phyloP scores from a whole-genome alignment of 148 eudicot species.

The Silene latifolia region DNA sequence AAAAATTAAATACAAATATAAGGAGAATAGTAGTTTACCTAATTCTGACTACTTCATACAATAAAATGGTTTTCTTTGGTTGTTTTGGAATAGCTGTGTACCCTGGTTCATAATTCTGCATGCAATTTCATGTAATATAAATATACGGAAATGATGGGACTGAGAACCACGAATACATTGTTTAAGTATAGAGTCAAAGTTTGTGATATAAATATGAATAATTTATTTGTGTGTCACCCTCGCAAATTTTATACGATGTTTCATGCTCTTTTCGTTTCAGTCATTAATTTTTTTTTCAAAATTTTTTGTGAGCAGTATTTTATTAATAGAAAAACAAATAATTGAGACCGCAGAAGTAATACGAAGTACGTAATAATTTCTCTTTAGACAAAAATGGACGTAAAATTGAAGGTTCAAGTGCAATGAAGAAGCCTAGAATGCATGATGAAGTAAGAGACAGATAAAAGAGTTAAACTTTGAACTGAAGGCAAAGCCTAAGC shows the following conservation, averaged over 20 bases:
- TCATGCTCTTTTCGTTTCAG: too few relatives aligned
- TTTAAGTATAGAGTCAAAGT: slow-evolving; percentile 1
- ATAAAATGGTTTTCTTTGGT: slow-evolving; percentile 23
- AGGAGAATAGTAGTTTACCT: slow-evolving; percentile 38
- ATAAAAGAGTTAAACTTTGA: slow-evolving; percentile 7
- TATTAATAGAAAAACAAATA: too few relatives aligned
- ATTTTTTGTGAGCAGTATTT: too few relatives aligned
- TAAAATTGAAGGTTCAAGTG: slow-evolving; percentile 3
- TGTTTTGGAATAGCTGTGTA: slow-evolving; percentile 61
- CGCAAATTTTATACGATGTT: too few relatives aligned
- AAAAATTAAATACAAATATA: neutral
- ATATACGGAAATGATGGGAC: too few relatives aligned
- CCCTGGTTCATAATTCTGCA: slow-evolving; percentile 77
- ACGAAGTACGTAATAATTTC: too few relatives aligned
- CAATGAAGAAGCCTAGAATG: neutral
- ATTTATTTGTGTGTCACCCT: too few relatives aligned
- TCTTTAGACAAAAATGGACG: neutral
- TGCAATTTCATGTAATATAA: neutral
- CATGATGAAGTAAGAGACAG: neutral
- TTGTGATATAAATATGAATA: neutral
- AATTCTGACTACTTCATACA: slow-evolving; percentile 42
- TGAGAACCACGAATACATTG: neutral
- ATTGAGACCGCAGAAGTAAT: too few relatives aligned
- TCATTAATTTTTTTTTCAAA: too few relatives aligned
- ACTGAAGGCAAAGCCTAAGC: slow-evolving; percentile 17